Conservation (phyloP, 1,139 yeast genomes). For the Diutina pseudorugosa region DNA sequence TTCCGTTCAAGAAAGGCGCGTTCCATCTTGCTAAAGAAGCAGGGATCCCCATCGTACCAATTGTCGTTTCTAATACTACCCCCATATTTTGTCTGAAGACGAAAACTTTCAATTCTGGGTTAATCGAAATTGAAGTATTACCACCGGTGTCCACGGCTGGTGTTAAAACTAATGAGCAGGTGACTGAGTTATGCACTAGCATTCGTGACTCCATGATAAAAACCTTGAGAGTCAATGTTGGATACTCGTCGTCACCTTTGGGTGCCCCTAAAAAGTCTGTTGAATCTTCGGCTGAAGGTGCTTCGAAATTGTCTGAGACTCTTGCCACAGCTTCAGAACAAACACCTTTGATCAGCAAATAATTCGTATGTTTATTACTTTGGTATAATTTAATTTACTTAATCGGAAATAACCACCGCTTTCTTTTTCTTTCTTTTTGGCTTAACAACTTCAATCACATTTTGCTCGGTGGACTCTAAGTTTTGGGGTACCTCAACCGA, state of each 20-base stretch:
- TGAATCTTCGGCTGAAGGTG: neutral
- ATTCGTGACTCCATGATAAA: constrained; percentile 24
- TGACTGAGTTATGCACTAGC: constrained; percentile 32
- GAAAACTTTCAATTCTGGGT: constrained; percentile 48
- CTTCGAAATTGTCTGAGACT: neutral
- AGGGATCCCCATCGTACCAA: constrained; percentile 76
- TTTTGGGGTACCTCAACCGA: too few relatives aligned
- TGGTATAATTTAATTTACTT: neutral
- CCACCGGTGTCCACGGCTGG: constrained; percentile 54
- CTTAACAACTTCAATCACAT: constrained; percentile 14
- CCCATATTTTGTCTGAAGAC: constrained; percentile 50
- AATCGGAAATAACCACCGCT: constrained; percentile 10
- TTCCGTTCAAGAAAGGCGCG: constrained; percentile 94
- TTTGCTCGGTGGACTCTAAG: neutral
- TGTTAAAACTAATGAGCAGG: constrained; percentile 44
- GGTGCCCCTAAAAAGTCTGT: neutral
- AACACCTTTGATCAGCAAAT: constrained; percentile 8
- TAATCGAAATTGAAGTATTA: constrained; percentile 50
- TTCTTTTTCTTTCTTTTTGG: constrained; percentile 11
- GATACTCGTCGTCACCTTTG: neutral
- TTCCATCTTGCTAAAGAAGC: constrained; percentile 95
- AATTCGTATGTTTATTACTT: constrained; percentile 27
- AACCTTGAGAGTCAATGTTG: neutral
- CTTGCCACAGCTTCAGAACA: neutral
- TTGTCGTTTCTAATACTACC: constrained; percentile 78